Evolutionary conservation across 352 stramenopile species (phyloP).

Genomic region (Phytophthora vignae): DNA sequence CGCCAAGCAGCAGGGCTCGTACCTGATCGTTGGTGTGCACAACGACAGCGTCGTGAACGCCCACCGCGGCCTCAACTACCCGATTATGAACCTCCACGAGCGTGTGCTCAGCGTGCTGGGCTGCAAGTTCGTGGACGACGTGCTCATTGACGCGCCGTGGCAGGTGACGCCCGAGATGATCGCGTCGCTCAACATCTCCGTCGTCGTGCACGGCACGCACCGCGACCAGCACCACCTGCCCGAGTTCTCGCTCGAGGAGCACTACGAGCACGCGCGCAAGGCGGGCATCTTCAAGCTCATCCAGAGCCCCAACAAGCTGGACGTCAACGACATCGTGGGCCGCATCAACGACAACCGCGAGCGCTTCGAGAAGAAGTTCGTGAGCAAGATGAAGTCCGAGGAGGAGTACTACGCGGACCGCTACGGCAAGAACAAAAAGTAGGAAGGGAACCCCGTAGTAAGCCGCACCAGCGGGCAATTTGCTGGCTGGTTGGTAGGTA

Average conservation of each 20-base stretch:
- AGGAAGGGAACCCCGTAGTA: conserved; percentile 21
- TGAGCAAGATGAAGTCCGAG: conserved; percentile 94
- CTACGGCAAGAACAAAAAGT: conserved; percentile 75
- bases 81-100: conserved; percentile 99
- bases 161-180: conserved; percentile 98
- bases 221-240: conserved; percentile 73
- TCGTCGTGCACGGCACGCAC: conserved; percentile 90
- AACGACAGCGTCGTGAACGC: conserved; percentile 94
- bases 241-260: conserved; percentile 75
- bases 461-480: conserved; percentile 3
- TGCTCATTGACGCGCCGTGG: conserved; percentile 97
- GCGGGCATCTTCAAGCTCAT: conserved; percentile 88
- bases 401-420: conserved; percentile 93
- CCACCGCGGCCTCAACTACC: conserved; percentile 92
- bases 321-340: conserved; percentile 89
- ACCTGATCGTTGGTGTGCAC: conserved; percentile 97
- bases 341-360: conserved; percentile 92
- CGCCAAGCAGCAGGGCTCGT: conserved; percentile 93
- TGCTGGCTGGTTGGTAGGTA: conserved; percentile 3
- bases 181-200: conserved; percentile 85
- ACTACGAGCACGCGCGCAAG: conserved; percentile 83
- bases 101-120: conserved; percentile 96
- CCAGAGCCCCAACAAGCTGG: conserved; percentile 72
- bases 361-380: conserved; percentile 94
- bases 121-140: conserved; percentile 98